Evolutionary conservation across 305 asterid species (phyloP).

Genomic region (Caryopteris hybrid): DNA sequence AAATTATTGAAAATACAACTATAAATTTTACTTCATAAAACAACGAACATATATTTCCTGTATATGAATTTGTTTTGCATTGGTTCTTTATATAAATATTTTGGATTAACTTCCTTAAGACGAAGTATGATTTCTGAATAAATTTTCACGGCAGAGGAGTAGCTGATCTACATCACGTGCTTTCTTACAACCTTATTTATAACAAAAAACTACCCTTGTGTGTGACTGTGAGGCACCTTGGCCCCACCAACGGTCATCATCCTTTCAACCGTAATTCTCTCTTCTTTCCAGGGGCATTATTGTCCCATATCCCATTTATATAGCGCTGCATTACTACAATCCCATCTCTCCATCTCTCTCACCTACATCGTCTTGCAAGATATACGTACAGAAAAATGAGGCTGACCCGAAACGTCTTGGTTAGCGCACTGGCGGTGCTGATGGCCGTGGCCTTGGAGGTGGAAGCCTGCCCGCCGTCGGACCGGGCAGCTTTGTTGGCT

Average conservation of each 20-base stretch:
- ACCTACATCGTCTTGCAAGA: not conserved
- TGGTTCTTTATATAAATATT: no score
- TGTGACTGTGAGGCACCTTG: not conserved
- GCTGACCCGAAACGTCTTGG: slow-evolving; percentile 13
- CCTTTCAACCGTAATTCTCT: slow-evolving; percentile 11
- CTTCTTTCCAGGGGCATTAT: slow-evolving; percentile 28
- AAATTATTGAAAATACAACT: no score
- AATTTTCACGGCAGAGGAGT: not conserved
- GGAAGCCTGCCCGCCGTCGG: slow-evolving; percentile 59
- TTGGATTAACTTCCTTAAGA: no score
- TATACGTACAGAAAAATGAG: slow-evolving; percentile 11
- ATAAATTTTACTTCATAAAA: no score
- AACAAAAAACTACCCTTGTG: slow-evolving; percentile 22
- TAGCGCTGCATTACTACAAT: slow-evolving; percentile 4
- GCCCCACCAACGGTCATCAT: slow-evolving; percentile 3
- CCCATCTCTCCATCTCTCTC: not conserved
- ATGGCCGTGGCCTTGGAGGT: slow-evolving; percentile 27
- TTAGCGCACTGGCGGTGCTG: slow-evolving; percentile 22
- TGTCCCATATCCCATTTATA: slow-evolving; percentile 28
- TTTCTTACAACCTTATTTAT: slow-evolving; percentile 32
- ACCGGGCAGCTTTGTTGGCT: slow-evolving; percentile 56
- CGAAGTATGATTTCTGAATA: not conserved
- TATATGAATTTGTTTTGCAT: no score
- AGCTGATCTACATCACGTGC: slow-evolving; percentile 32
- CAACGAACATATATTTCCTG: no score